Evolutionary conservation across 1,284 basidiomycete genomes (phyloP), one percentile per base, ranked within the genome.

Genomic region (Tetrapyrgos nigripes): DNA sequence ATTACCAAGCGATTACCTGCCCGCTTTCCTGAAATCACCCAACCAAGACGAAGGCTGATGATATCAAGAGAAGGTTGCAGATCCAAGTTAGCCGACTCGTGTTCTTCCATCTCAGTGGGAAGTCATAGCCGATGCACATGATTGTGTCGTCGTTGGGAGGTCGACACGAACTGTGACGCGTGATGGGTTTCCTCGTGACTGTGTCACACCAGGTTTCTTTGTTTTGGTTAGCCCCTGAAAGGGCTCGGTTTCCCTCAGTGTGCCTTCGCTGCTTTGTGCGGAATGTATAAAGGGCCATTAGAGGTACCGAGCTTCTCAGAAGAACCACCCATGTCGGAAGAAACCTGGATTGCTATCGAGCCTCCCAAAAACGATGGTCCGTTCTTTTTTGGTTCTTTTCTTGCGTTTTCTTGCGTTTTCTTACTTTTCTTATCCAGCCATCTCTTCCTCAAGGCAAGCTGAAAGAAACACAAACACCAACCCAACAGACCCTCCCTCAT

Each of bases 401-500:
- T 9, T 40, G 17, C 19, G 19, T n/a, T 17, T 40, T 40, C 37
- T 40, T 28, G 21, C 43, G 35, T 52, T 21, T 27, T n/a, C 35
- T 6, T 19, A 14, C 29, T 33, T 19, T 35, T 21, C 2, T 10
- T 13, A 9, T 19, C 3, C 26, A 19, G 19, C 19, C 9, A 13
- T 21, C 48, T 11, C 24, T 51, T 8, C 1, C 17, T 8, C 37
- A 24, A 23, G 11, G 14, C 14, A 10, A 21, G 19, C 40, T 45
- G 21, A 45, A 26, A 21, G 23, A 26, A 29, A 19, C 45, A 8
- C 4, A 17, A 6, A n/a, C 5, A 17, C 37, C 37, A n/a, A n/a
- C 37, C 19, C 37, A 17, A n/a, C 19, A 19, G 43, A 47, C 21
- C 80, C 77, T 1, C 83, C 81, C 2, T 75, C 80, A 0, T 83